Conservation (phyloP, 306 rosid species). For the Prunus mume region DNA sequence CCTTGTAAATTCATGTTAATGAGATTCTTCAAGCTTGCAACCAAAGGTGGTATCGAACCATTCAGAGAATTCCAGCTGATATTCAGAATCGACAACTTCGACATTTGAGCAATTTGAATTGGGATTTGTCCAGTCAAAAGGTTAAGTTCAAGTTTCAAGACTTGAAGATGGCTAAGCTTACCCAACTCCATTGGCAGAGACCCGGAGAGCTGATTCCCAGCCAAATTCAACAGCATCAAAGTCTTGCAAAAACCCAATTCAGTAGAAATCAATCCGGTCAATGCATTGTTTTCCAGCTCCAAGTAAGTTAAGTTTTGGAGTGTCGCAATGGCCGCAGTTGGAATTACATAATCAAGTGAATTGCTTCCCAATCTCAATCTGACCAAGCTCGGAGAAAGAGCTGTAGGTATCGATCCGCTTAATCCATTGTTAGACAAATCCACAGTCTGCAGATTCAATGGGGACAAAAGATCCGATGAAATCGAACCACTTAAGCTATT, state of each 20-base stretch:
- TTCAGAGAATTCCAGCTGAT: constrained; percentile 60
- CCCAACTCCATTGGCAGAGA: constrained; percentile 47
- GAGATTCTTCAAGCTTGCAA: constrained; percentile 41
- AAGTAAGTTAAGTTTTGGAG: constrained; percentile 39
- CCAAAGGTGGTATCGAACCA: constrained; percentile 55
- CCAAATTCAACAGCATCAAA: constrained; percentile 63
- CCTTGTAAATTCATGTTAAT: constrained; percentile 40
- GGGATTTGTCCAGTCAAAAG: constrained; percentile 61
- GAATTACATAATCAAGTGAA: not conserved
- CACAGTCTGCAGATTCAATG: constrained; percentile 31
- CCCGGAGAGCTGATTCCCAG: constrained; percentile 49
- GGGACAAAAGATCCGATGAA: constrained; percentile 53
- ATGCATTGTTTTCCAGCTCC: constrained; percentile 55
- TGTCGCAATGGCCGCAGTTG: constrained; percentile 1
- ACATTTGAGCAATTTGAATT: constrained; percentile 24
- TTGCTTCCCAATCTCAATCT: constrained; percentile 77
- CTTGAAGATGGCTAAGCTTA: constrained; percentile 50
- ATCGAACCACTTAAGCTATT: constrained; percentile 37
- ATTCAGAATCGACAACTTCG: constrained; percentile 38
- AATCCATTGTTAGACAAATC: constrained; percentile 60
- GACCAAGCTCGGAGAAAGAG: constrained; percentile 41
- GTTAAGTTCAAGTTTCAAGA: constrained; percentile 59
- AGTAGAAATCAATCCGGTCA: constrained; percentile 48
- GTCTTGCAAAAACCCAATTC: constrained; percentile 40
- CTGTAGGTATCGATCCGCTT: constrained; percentile 44